Evolutionary conservation across 352 stramenopile species (phyloP).

Genomic region (Phytophthora pluvialis): DNA sequence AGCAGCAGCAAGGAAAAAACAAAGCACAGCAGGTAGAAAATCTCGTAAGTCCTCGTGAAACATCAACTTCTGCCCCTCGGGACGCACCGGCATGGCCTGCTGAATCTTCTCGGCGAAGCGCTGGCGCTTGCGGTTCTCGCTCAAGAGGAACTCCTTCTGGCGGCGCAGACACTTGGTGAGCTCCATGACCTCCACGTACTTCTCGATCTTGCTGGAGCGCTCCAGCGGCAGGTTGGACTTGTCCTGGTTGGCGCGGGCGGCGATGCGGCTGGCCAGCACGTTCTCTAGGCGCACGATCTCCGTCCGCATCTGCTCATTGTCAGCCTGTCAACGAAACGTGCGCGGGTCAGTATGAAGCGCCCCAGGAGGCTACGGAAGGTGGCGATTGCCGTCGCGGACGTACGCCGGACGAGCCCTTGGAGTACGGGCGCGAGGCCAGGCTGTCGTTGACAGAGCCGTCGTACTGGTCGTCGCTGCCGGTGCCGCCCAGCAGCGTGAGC

Average conservation of each 20-base stretch:
- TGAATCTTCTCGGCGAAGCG: slow-evolving; percentile 89
- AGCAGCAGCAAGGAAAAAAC: slow-evolving; percentile 3
- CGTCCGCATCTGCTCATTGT: slow-evolving; percentile 80
- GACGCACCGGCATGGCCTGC: slow-evolving; percentile 79
- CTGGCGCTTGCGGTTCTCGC: slow-evolving; percentile 86
- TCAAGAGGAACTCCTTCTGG: slow-evolving; percentile 88
- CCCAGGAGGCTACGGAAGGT: background rate
- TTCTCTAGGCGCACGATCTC: slow-evolving; percentile 85
- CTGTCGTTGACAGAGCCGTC: slow-evolving; percentile 31
- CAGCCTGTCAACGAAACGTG: slow-evolving; percentile 39
- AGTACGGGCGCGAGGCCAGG: slow-evolving; percentile 59
- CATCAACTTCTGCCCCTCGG: no score
- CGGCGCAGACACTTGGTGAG: slow-evolving; percentile 87
- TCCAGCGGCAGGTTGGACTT: slow-evolving; percentile 74
- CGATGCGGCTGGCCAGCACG: slow-evolving; percentile 72
- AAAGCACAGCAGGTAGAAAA: background rate
- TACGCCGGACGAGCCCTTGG: slow-evolving; percentile 58
- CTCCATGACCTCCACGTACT: slow-evolving; percentile 90
- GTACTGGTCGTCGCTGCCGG: slow-evolving; percentile 68
- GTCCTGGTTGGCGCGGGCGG: slow-evolving; percentile 71
- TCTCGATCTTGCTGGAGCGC: slow-evolving; percentile 86
- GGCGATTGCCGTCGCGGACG: slow-evolving; percentile 16
- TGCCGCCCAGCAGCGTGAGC: slow-evolving; percentile 61
- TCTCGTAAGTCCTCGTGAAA: no score
- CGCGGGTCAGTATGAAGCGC: background rate